Percentiles rank a stretch among this genome's conserved stretches.
Evolutionary conservation across 129 eudicot species (phyloP).

Genomic region (Kitagawia praeruptora): DNA sequence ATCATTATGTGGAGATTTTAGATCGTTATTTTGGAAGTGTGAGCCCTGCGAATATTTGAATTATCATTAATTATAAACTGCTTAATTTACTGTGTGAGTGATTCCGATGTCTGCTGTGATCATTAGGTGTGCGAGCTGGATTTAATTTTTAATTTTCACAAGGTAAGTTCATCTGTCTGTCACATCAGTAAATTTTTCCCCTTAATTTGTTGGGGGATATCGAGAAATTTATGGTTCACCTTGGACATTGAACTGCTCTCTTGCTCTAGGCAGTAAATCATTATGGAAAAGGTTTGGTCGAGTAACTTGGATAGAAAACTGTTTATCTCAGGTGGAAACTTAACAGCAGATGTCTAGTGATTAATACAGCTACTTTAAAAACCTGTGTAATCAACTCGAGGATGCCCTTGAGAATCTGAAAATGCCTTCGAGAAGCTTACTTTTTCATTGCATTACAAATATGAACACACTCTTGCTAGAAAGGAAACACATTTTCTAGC

Average conservation of each 20-base stretch:
- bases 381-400: background rate
- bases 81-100: slow-evolving; percentile 4
- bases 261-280: background rate
- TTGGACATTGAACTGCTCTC: background rate
- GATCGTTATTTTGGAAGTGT: slow-evolving; percentile 93
- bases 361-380: background rate
- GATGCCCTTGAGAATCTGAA: background rate
- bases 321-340: background rate
- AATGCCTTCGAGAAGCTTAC: background rate
- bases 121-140: slow-evolving; percentile 84
- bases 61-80: background rate
- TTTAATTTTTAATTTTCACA: slow-evolving; percentile 79
- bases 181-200: background rate
- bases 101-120: slow-evolving; percentile 9
- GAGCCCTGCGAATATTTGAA: slow-evolving; percentile 22
- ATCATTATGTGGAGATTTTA: slow-evolving; percentile 79
- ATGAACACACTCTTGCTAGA: background rate
- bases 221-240: background rate
- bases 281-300: background rate
- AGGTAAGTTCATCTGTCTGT: slow-evolving; percentile 42
- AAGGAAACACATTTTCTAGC: background rate
- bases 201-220: background rate
- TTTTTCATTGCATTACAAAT: background rate
- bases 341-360: background rate
- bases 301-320: background rate